Conservation (phyloP, 1,284 basidiomycete species). For the Pseudozyma sp. region DNA sequence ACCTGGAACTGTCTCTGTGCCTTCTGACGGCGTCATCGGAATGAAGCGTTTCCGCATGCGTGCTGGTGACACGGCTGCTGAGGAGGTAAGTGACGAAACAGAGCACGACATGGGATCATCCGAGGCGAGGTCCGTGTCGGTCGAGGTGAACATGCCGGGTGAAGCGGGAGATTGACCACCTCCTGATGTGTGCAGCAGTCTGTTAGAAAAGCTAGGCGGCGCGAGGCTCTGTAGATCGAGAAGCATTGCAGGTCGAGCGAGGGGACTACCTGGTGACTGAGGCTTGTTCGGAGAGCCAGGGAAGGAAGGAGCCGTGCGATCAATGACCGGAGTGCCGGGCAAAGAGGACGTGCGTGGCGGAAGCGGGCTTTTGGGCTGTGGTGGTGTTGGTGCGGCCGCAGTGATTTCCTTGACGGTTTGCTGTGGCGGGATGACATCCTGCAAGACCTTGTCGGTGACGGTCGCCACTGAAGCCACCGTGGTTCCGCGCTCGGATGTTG, state of each 20-base stretch:
- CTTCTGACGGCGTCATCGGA: conserved; percentile 38
- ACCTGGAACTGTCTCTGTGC: conserved; percentile 47
- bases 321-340: conserved; percentile 23
- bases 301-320: conserved; percentile 15
- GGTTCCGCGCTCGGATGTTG: not conserved
- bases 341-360: conserved; percentile 43
- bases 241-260: conserved; percentile 28
- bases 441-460: not conserved
- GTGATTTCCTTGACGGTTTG: not conserved
- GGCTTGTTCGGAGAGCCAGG: conserved; percentile 46
- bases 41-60: conserved; percentile 21
- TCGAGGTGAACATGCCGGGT: conserved; percentile 27
- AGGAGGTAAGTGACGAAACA: conserved; percentile 29
- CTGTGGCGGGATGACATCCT: not conserved
- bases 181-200: not conserved
- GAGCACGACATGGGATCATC: conserved; percentile 34
- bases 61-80: conserved; percentile 18
- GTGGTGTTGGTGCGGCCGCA: not conserved
- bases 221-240: conserved; percentile 33
- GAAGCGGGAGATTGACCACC: conserved; percentile 19
- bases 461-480: not conserved
- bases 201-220: conserved; percentile 16
- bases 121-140: conserved; percentile 37
- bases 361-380: conserved; percentile 18
- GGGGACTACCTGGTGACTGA: conserved; percentile 19